A percentile compares a stretch with the other conserved stretches of the same genome.
Conservation (phyloP, 1,284 basidiomycete genomes). For the Chalciporus sp. region DNA sequence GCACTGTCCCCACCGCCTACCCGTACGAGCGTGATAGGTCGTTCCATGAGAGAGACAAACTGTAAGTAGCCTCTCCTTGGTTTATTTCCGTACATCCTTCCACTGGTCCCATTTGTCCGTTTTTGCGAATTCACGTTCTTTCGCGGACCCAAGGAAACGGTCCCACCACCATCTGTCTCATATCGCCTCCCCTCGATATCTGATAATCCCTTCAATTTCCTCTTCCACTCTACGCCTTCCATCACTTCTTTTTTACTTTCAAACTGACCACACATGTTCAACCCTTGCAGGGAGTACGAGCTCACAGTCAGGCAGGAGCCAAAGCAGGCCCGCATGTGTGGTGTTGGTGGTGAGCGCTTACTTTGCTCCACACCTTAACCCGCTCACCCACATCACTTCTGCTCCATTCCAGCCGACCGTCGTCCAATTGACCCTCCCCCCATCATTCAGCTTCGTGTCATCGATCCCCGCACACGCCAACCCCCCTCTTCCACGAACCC, state of each 20-base stretch:
- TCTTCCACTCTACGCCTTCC: background rate
- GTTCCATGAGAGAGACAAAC: conserved; percentile 30
- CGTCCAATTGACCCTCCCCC: conserved; percentile 96
- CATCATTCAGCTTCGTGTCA: conserved; percentile 91
- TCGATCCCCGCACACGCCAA: conserved; percentile 61
- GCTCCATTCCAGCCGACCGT: conserved; percentile 68
- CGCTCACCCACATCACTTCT: conserved; percentile 8
- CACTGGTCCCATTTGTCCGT: conserved; percentile 1
- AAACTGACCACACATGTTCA: conserved; percentile 5
- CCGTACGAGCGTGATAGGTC: conserved; percentile 34
- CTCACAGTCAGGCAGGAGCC: conserved; percentile 87
- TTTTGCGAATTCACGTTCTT: conserved; percentile 2
- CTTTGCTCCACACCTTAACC: conserved; percentile 9
- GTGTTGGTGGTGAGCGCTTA: conserved; percentile 82
- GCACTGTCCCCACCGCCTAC: conserved; percentile 26
- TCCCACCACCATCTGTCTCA: conserved; percentile 10
- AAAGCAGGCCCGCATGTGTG: conserved; percentile 90
- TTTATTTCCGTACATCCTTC: conserved; percentile 1
- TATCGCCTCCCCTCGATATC: conserved; percentile 10
- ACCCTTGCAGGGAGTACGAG: conserved; percentile 69
- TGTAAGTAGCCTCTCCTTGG: conserved; percentile 24
- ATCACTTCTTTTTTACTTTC: background rate
- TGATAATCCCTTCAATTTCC: conserved; percentile 13
- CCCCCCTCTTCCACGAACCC: conserved; percentile 26
- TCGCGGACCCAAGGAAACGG: conserved; percentile 7